These are phyloP conservation scores for Kurtzmaniella natalensis DNA, from an alignment of 1,139 yeast genomes.

Conservation along the genomic window DNA sequence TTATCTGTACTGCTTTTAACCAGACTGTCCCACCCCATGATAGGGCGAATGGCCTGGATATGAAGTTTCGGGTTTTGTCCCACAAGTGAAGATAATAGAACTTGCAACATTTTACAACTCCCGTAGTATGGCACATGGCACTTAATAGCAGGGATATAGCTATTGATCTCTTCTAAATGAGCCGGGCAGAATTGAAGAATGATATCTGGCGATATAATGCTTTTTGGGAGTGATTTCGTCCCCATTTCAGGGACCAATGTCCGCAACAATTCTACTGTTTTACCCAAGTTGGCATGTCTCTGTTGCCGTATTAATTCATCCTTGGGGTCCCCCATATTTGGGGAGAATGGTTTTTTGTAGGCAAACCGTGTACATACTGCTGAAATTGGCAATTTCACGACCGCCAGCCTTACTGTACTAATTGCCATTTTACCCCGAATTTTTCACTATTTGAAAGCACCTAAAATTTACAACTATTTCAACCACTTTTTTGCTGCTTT, in stretches of 20 bases:
- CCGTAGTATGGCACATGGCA: constrained; percentile 60
- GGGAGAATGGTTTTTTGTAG: constrained; percentile 2
- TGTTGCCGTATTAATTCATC: constrained; percentile 13
- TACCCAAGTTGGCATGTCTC: constrained; percentile 57
- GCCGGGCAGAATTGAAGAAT: constrained; percentile 63
- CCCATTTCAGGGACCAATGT: constrained; percentile 55
- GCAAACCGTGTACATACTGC: neutral
- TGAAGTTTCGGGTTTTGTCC: constrained; percentile 48
- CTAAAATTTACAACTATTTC: too few relatives aligned
- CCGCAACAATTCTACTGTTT: constrained; percentile 49
- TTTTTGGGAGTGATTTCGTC: constrained; percentile 44
- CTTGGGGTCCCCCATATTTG: neutral
- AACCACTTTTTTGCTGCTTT: too few relatives aligned
- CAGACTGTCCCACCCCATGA: constrained; percentile 11
- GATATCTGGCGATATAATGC: constrained; percentile 46
- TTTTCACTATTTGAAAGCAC: too few relatives aligned
- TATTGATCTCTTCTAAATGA: constrained; percentile 41
- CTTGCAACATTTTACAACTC: constrained; percentile 49
- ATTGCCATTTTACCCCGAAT: too few relatives aligned
- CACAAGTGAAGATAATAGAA: constrained; percentile 50
- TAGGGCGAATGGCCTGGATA: constrained; percentile 38
- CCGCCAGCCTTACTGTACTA: too few relatives aligned
- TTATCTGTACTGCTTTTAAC: constrained; percentile 1
- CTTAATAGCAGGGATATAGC: constrained; percentile 55
- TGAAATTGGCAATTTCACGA: neutral